phyloP scores from a whole-genome alignment of 306 rosid species.

The Rosa persica region DNA sequence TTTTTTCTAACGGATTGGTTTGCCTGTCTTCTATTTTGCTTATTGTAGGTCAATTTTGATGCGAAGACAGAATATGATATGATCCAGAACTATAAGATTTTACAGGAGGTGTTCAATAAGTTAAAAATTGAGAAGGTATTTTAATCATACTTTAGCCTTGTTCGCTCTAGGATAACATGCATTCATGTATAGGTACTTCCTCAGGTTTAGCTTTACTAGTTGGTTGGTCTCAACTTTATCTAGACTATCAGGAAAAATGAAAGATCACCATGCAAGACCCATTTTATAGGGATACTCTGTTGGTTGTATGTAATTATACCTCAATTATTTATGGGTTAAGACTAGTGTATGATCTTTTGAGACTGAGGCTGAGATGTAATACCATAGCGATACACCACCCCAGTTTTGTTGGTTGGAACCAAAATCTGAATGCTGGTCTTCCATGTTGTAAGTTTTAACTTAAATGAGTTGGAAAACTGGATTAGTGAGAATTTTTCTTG shows the following conservation, averaged over 20 bases:
- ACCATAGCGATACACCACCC: slow-evolving; percentile 6
- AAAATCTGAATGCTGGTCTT: slow-evolving; percentile 4
- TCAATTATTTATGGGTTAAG: not conserved
- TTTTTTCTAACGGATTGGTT: slow-evolving; percentile 2
- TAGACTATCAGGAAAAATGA: not conserved
- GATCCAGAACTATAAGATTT: slow-evolving; percentile 95
- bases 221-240: slow-evolving; percentile 8
- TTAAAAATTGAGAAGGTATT: slow-evolving; percentile 81
- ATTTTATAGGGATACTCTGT: not conserved
- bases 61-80: slow-evolving; percentile 91
- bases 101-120: slow-evolving; percentile 90
- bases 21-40: slow-evolving; percentile 11
- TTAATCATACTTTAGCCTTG: not conserved
- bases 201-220: not conserved
- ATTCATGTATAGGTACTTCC: not conserved
- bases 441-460: not conserved
- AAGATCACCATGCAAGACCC: not conserved
- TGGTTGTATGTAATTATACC: not conserved
- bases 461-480: not conserved
- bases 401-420: slow-evolving; percentile 5
- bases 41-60: slow-evolving; percentile 77
- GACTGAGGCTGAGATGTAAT: slow-evolving; percentile 17
- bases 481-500: not conserved
- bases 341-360: not conserved
- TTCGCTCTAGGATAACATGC: not conserved